Base-by-base conservation (phyloP, 495 filamentous ascomycete species). In the Penicillium robsamsonii region DNA sequence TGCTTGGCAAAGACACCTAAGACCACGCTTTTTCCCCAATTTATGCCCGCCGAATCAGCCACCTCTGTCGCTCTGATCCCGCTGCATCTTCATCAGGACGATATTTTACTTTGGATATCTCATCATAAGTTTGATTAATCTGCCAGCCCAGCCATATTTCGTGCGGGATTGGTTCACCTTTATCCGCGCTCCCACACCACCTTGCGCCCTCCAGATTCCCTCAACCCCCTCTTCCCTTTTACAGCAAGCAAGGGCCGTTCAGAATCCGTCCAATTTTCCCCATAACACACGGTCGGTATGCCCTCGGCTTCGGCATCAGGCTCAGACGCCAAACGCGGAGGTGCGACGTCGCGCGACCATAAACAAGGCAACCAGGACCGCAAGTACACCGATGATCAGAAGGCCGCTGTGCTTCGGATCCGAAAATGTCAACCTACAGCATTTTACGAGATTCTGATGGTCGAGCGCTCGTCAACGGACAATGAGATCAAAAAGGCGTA, bases 401-500 rank as follows among this genome's bases (percentile, higher is more conserved):
- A 94, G 69, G 81, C 86, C 0, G 92, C 92, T 13, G 94, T 97
- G 20, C 72, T 96, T 54, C 81, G 94, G 42, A 92, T 98, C 63
- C 84, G 89, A 55, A 81, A 80, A 76, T 98, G 94, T 71, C 77
- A 81, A 22, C 73, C 90, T 33, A 96, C 90, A 5, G 91, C 88
- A 3, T 98, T 92, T 70, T 98, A 98, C 75, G 94, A 96, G 71
- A 97, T 98, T 61, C 74, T 98, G 38, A 84, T 82, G 7, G 66
- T 92, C 41, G 86, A 92, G 65, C 82, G 81, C 59, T 82, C 87
- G 12, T 87, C 85, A 52, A 81, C 83, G 31, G 92, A 96, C 60
- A 73, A 75, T 55, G 92, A 96, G 65, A 89, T 98, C 67, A 98
- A 97, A 72, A 98, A 97, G 79, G 92, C 94, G 3, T 98, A 98